Evolutionary conservation across 306 rosid species (phyloP).

Genomic region (Echinosophora koreensis): DNA sequence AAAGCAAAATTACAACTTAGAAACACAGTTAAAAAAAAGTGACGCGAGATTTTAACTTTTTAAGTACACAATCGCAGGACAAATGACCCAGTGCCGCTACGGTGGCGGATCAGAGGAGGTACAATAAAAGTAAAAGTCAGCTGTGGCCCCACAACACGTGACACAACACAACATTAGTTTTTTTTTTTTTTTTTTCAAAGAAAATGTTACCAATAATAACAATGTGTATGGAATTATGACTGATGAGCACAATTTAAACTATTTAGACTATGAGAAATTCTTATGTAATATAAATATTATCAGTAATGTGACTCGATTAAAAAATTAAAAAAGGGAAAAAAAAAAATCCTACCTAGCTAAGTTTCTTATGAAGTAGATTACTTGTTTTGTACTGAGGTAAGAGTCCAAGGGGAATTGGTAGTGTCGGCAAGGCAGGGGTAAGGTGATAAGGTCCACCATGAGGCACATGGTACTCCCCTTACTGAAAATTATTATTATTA

Average conservation of each 20-base stretch:
- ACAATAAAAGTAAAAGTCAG: slow-evolving; percentile 34
- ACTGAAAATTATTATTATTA: neutral
- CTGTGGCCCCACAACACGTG: slow-evolving; percentile 46
- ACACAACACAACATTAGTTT: neutral
- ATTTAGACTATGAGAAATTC: slow-evolving; percentile 6
- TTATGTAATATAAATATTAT: neutral
- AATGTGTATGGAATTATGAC: neutral
- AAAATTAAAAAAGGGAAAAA: neutral
- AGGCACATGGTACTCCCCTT: slow-evolving; percentile 42
- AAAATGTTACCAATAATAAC: neutral
- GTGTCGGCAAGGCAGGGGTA: slow-evolving; percentile 69
- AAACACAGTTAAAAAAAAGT: neutral
- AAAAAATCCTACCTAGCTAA: neutral
- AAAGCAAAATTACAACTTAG: neutral
- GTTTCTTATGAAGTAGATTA: neutral
- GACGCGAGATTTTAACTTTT: slow-evolving; percentile 3
- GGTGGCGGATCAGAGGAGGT: slow-evolving; percentile 11
- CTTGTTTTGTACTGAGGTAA: slow-evolving; percentile 40
- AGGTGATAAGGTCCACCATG: slow-evolving; percentile 51
- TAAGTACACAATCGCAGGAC: slow-evolving; percentile 35
- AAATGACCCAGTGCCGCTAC: slow-evolving; percentile 39
- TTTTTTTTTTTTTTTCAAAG: neutral
- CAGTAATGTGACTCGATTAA: neutral
- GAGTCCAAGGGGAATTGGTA: slow-evolving; percentile 36
- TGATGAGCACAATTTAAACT: neutral